Evolutionary conservation across 208 protist genomes (phyloP), one percentile per base, ranked within the genome.

Genomic region (Trypanosoma brucei): DNA sequence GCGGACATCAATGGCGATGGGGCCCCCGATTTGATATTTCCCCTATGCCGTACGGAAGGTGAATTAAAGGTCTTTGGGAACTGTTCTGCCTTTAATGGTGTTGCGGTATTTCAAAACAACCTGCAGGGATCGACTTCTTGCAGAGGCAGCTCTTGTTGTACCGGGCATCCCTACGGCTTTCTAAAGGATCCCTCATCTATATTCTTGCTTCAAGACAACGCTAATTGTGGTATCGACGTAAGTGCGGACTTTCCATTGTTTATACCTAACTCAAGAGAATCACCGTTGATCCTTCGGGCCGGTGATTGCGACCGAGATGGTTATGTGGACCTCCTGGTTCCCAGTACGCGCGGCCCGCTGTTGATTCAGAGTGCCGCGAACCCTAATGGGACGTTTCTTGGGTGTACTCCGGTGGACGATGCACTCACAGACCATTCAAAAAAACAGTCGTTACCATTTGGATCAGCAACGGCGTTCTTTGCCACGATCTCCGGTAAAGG

Each of bases 291-390:
- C 31, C 53, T 91, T 36, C 83, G 83, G 22, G 37, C 59, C 6
- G 72, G 75, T 3, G 83, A 93, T 56, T 79, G 74, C 64, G 86
- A 84, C 59, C 59, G 75, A n/a, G 82, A 91, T 68, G 64, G 83
- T 22, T 66, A 77, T 14, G 57, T 59, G 9, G 87, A 93, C 50
- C 8, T 91, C 3, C 5, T 91, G 5, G 67, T 89, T 39, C 75
- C 83, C n/a, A 91, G 76, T 60, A 82, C 73, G 59, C 66, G 69
- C 30, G 81, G 84, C 2, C 81, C 83, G 3, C 65, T 89, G 13
- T 40, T 91, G 53, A 70, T 93, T n/a, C 70, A 62, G 0, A 44
- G 57, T 4, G 58, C 58, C 8, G 38, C 6, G 4, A 75, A 33
- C 49, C 34, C 14, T 22, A 51, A 57, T 11, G 70, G 38, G 33